A percentile compares a stretch with the other conserved stretches of the same genome.
Conservation (phyloP, 306 rosid genomes). For the Lablab purpureus region DNA sequence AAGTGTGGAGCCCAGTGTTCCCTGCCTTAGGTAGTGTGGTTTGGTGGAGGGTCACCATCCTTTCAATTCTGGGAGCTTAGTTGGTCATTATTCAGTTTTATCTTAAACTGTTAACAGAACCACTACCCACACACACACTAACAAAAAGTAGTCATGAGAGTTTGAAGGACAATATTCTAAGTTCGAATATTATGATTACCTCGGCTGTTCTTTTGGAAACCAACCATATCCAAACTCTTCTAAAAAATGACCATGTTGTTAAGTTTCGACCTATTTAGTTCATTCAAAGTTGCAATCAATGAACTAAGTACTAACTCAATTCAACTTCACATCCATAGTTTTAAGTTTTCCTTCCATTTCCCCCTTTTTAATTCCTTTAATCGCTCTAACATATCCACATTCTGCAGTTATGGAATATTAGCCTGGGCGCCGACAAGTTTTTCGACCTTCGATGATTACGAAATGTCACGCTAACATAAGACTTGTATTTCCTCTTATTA, state of each 20-base stretch:
- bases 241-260: not conserved
- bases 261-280: not conserved
- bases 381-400: not conserved
- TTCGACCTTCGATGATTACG: not conserved
- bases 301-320: not conserved
- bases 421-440: not conserved
- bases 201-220: conserved; percentile 48
- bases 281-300: conserved; percentile 20
- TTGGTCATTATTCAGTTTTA: conserved; percentile 42
- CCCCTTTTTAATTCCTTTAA: not conserved
- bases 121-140: conserved; percentile 26
- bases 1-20: conserved; percentile 59
- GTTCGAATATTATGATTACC: conserved; percentile 36
- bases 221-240: conserved; percentile 37
- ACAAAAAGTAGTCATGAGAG: conserved; percentile 35
- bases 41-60: conserved; percentile 60
- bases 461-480: too few species aligned
- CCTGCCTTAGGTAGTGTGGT: conserved; percentile 43
- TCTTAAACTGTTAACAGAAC: conserved; percentile 6
- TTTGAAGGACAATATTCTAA: conserved; percentile 39
- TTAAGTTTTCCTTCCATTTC: not conserved
- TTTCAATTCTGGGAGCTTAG: conserved; percentile 38
- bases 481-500: too few species aligned
- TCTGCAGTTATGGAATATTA: not conserved
- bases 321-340: not conserved